phyloP scores from a whole-genome alignment of 225 moss, liverwort and hornwort species.

The Marchantia polymorpha region DNA sequence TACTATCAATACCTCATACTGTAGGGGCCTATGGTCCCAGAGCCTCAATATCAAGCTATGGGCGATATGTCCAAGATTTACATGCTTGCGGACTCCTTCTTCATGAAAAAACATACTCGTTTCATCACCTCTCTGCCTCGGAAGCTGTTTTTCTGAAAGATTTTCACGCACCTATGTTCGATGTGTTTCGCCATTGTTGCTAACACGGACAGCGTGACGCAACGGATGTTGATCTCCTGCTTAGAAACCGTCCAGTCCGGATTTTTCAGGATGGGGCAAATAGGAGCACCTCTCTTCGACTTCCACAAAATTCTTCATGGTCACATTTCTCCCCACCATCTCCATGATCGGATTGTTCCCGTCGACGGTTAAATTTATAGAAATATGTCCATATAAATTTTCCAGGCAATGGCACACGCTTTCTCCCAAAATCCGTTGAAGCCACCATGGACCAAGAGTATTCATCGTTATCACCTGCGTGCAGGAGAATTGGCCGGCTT shows the following conservation, averaged over 20 bases:
- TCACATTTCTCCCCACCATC: slow-evolving; percentile 74
- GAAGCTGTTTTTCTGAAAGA: slow-evolving; percentile 73
- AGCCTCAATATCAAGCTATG: not conserved
- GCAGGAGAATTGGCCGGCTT: slow-evolving; percentile 59
- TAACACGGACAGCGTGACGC: slow-evolving; percentile 69
- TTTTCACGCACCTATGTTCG: slow-evolving; percentile 81
- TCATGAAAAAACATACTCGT: slow-evolving; percentile 63
- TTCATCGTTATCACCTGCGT: slow-evolving; percentile 76
- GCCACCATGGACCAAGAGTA: slow-evolving; percentile 92
- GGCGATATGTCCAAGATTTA: not conserved
- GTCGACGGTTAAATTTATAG: slow-evolving; percentile 62
- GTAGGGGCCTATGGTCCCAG: not conserved
- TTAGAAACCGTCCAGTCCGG: slow-evolving; percentile 73
- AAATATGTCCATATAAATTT: too few relatives aligned
- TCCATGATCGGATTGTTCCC: slow-evolving; percentile 62
- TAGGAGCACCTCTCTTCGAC: slow-evolving; percentile 87
- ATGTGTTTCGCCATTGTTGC: slow-evolving; percentile 75
- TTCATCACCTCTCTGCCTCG: slow-evolving; percentile 83
- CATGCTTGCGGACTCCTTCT: slow-evolving; percentile 39
- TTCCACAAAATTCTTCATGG: slow-evolving; percentile 76
- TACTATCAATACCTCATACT: not conserved
- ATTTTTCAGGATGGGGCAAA: slow-evolving; percentile 73
- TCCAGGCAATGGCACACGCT: slow-evolving; percentile 81
- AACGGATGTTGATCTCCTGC: slow-evolving; percentile 81
- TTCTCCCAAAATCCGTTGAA: slow-evolving; percentile 74